Evolutionary conservation across 345 rosid genomes (phyloP), one percentile per base, ranked within the genome.

Genomic region (Euphorbia tirucalli): DNA sequence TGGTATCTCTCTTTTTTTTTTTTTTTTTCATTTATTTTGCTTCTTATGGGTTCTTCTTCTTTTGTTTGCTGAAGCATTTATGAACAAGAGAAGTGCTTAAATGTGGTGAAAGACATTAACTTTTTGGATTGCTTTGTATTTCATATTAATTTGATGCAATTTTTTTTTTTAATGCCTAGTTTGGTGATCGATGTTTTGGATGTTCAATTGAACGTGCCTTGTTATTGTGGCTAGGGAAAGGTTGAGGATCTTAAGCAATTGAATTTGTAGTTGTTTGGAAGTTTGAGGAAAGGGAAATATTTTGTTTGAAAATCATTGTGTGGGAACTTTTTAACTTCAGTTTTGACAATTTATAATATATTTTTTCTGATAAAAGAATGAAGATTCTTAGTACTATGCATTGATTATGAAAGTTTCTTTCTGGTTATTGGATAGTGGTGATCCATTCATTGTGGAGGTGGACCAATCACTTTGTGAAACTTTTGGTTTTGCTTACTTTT

Each of bases 1-100:
- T 94, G 98, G 97, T 94, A 82, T 62, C 73, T 27, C 35, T 44
- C 11, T 74, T n/a, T n/a, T n/a, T n/a, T n/a, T n/a, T n/a, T n/a
- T 35, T 1, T 67, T 25, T 6, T 65, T 11, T 31, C 7, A 35
- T 30, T 28, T 4, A 15, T 13, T 69, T 44, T 66, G 54, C 22
- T 0, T 39, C 43, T 68, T 6, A 35, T 46, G 73, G 24, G 49
- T 35, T 37, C 1, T 72, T 49, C 5, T 39, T 4, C 24, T 44
- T 70, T 8, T n/a, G 27, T 69, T 48, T 48, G 14, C 16, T 61
- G 7, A 43, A 25, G 48, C 31, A 64, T 11, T 7, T 25, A 27
- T 59, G 39, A 19, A 59, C 16, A 61, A 32, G 39, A 31, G 0
- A 16, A 63, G 10, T 37, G 3, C 11, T 41, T 19, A 19, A 3